These are phyloP conservation scores for Tritrichomonas foetus DNA, from an alignment of 208 protist genomes.

Conservation along the genomic window DNA sequence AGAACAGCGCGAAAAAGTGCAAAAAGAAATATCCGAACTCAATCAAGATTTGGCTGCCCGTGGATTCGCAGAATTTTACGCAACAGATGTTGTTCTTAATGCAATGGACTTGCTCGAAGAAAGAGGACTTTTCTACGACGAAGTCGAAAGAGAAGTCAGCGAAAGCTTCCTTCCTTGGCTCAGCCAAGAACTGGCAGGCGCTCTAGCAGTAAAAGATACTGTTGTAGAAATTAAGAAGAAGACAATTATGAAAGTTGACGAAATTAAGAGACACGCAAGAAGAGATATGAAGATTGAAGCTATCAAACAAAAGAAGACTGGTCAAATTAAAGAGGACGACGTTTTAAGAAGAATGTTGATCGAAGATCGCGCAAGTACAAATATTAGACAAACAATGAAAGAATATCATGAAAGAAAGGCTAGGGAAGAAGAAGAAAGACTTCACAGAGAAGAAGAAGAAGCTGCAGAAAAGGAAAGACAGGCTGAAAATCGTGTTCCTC, in stretches of 20 bases:
- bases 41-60: not conserved
- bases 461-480: not conserved
- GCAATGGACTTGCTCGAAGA: not conserved
- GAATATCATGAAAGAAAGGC: not conserved
- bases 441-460: not conserved
- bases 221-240: not conserved
- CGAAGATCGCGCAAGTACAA: not conserved
- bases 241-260: not conserved
- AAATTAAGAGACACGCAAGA: not conserved
- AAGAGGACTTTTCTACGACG: not conserved
- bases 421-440: slow-evolving; percentile 18
- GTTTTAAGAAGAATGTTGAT: not conserved
- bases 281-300: not conserved
- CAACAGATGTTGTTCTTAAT: not conserved
- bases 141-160: not conserved
- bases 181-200: not conserved
- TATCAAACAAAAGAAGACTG: not conserved
- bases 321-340: not conserved
- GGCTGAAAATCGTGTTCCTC: no score
- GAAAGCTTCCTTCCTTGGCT: not conserved
- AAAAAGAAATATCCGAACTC: not conserved
- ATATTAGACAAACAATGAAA: not conserved
- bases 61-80: not conserved
- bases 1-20: not conserved
- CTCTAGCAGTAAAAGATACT: not conserved